Evolutionary conservation across 306 rosid species (phyloP).

Genomic region (Lathyrus sativus): DNA sequence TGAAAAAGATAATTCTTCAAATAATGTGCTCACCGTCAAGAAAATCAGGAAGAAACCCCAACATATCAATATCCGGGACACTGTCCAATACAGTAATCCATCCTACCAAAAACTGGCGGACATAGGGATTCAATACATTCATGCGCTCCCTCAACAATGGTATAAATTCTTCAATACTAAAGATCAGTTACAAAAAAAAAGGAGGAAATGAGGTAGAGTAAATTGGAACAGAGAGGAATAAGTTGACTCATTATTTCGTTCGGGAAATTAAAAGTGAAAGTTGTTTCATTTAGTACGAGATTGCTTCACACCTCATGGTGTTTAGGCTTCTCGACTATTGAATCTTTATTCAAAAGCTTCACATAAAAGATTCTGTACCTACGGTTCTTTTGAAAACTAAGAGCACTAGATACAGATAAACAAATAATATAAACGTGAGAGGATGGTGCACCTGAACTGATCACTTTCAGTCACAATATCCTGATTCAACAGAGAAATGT

Average conservation of each 20-base stretch:
- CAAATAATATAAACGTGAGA: constrained; percentile 33
- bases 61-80: constrained; percentile 98
- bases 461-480: constrained; percentile 99
- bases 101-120: constrained; percentile 99
- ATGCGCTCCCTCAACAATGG: constrained; percentile 99
- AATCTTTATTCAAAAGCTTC: constrained; percentile 29
- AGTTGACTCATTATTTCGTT: constrained; percentile 1
- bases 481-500: constrained; percentile 61
- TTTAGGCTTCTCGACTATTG: constrained; percentile 23
- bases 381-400: constrained; percentile 30
- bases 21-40: constrained; percentile 66
- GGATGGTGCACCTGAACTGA: constrained; percentile 84
- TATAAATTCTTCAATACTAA: constrained; percentile 95
- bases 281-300: constrained; percentile 35
- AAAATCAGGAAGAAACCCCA: constrained; percentile 95
- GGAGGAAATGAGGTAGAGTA: constrained; percentile 30
- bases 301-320: constrained; percentile 35
- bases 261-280: constrained; percentile 29
- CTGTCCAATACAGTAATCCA: constrained; percentile 99
- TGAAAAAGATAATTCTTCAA: constrained; percentile 16
- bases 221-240: constrained; percentile 8
- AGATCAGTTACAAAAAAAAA: constrained; percentile 35
- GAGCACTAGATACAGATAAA: constrained; percentile 33
- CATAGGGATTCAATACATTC: constrained; percentile 96
- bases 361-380: constrained; percentile 35